Conservation (phyloP, 345 rosid genomes). For the Garcia nutans region DNA sequence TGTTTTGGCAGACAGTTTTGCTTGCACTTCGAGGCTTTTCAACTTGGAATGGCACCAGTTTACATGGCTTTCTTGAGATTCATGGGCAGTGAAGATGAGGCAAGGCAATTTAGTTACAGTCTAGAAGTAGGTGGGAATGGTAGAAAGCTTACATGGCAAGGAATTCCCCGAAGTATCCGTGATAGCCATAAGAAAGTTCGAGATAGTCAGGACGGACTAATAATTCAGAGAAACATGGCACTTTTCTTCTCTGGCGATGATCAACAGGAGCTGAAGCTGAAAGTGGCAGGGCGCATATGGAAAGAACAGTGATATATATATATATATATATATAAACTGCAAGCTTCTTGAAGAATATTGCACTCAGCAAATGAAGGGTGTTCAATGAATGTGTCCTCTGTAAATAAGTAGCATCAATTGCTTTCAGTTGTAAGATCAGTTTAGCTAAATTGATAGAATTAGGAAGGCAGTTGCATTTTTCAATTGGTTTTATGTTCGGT, state of each 20-base stretch:
- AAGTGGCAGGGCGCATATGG: conserved; percentile 54
- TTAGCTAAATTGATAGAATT: no score
- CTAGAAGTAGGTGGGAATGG: conserved; percentile 56
- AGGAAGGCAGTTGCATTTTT: no score
- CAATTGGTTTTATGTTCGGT: no score
- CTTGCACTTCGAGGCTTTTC: conserved; percentile 61
- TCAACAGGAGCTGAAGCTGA: conserved; percentile 45
- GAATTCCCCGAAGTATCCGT: conserved; percentile 53
- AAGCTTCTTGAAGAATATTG: neutral
- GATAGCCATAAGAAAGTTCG: conserved; percentile 56
- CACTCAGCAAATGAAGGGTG: conserved; percentile 1
- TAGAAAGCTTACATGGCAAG: conserved; percentile 54
- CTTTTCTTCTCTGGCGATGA: conserved; percentile 57
- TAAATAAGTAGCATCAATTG: conserved; percentile 5
- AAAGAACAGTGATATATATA: conserved; percentile 36
- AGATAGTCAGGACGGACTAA: conserved; percentile 56
- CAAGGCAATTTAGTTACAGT: conserved; percentile 51
- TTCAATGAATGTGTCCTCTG: neutral
- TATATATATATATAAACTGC: no score
- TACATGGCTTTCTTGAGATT: conserved; percentile 62
- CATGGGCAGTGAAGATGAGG: conserved; percentile 55
- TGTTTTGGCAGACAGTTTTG: conserved; percentile 56
- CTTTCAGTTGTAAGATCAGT: neutral
- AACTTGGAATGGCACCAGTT: conserved; percentile 49
- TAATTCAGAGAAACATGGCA: conserved; percentile 50